Conservation (phyloP, 2,329 filamentous ascomycete genomes). For the Sordariomycetes sp. region DNA sequence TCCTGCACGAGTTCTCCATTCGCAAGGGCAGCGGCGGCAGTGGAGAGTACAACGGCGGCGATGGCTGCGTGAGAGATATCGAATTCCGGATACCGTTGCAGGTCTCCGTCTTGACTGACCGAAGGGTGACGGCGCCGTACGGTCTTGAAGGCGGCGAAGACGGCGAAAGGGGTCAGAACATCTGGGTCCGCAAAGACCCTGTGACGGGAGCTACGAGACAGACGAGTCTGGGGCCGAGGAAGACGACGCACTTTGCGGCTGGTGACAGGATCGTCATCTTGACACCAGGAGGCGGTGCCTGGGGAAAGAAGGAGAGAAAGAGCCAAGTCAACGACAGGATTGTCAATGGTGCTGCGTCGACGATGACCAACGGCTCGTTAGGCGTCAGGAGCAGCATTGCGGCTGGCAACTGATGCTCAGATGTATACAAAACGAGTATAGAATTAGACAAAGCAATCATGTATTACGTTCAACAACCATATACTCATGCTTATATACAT, state of each 20-base stretch:
- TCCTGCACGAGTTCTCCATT: slow-evolving; percentile 59
- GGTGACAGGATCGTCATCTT: slow-evolving; percentile 7
- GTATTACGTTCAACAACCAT: too few relatives aligned
- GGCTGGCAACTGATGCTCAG: slow-evolving; percentile 3
- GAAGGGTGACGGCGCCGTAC: slow-evolving; percentile 67
- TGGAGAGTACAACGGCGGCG: slow-evolving; percentile 60
- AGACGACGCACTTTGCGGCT: slow-evolving; percentile 8
- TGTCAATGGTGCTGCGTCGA: neutral
- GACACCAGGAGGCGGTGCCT: slow-evolving; percentile 9
- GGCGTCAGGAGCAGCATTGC: slow-evolving; percentile 1
- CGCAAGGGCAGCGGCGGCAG: slow-evolving; percentile 41
- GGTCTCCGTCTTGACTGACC: slow-evolving; percentile 68
- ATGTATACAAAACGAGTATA: too few relatives aligned
- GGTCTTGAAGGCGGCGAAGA: slow-evolving; percentile 62
- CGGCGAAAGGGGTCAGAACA: slow-evolving; percentile 56
- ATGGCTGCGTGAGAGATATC: slow-evolving; percentile 68
- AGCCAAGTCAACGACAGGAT: neutral
- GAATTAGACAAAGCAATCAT: too few relatives aligned
- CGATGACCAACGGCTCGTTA: slow-evolving; percentile 3
- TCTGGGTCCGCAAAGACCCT: slow-evolving; percentile 42
- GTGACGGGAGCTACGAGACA: slow-evolving; percentile 20
- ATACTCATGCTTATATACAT: too few relatives aligned
- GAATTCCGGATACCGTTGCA: slow-evolving; percentile 69
- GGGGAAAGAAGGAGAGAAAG: neutral
- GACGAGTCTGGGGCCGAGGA: slow-evolving; percentile 11